Evolutionary conservation across 2,329 filamentous ascomycete genomes (phyloP).

Genomic region (Ilyonectria sp.): DNA sequence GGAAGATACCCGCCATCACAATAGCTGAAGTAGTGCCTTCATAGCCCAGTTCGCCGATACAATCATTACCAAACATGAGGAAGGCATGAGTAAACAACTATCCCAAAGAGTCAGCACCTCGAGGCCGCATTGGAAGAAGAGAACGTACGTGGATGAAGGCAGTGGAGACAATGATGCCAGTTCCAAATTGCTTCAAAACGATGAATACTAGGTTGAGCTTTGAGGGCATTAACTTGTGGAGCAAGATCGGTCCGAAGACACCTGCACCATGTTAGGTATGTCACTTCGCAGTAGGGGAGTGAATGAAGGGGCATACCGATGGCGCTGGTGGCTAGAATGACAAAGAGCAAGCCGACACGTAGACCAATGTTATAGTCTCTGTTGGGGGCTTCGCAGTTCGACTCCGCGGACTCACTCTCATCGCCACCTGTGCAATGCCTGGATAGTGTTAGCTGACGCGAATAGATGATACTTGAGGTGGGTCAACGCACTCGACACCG

Average conservation of each 20-base stretch:
- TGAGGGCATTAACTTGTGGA: slow-evolving; percentile 70
- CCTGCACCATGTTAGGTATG: slow-evolving; percentile 4
- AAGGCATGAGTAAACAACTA: slow-evolving; percentile 82
- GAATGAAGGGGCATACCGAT: slow-evolving; percentile 62
- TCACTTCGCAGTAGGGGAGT: slow-evolving; percentile 43
- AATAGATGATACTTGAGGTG: background rate
- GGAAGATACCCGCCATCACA: slow-evolving; percentile 80
- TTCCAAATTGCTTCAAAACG: slow-evolving; percentile 81
- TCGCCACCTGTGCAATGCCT: slow-evolving; percentile 71
- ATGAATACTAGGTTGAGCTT: slow-evolving; percentile 68
- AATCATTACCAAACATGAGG: slow-evolving; percentile 81
- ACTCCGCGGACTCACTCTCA: slow-evolving; percentile 56
- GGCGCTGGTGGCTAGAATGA: slow-evolving; percentile 77
- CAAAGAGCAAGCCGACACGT: slow-evolving; percentile 80
- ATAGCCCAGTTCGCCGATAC: slow-evolving; percentile 76
- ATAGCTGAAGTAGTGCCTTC: slow-evolving; percentile 80
- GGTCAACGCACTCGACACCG: slow-evolving; percentile 76
- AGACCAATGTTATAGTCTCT: slow-evolving; percentile 78
- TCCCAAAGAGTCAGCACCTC: slow-evolving; percentile 1
- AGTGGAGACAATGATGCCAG: slow-evolving; percentile 80
- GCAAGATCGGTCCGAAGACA: slow-evolving; percentile 77
- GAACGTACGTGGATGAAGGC: slow-evolving; percentile 77
- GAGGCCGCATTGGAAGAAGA: background rate
- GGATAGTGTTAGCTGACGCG: slow-evolving; percentile 32
- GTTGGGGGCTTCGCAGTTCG: slow-evolving; percentile 61